Evolutionary conservation across 257 asterid species (phyloP).

Genomic region (Salvia hispanica): DNA sequence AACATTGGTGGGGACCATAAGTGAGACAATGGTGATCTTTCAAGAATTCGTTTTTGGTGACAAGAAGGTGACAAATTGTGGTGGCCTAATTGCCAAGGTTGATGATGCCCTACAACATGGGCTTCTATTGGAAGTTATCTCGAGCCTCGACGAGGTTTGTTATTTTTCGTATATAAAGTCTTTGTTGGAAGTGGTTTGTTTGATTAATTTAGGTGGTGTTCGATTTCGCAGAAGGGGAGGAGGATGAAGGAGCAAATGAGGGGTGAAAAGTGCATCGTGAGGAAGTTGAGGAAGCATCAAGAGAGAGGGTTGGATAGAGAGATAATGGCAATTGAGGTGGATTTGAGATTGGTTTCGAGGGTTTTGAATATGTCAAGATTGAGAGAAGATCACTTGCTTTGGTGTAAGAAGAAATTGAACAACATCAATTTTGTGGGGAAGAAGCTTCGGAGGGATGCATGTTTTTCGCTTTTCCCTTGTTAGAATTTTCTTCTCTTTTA

Average conservation of each 20-base stretch:
- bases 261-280: constrained; percentile 73
- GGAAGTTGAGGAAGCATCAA: constrained; percentile 54
- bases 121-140: constrained; percentile 25
- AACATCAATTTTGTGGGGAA: constrained; percentile 55
- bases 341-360: constrained; percentile 59
- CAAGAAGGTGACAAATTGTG: constrained; percentile 39
- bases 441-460: constrained; percentile 60
- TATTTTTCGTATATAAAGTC: neutral
- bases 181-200: neutral
- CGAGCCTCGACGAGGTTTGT: constrained; percentile 70
- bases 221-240: constrained; percentile 66
- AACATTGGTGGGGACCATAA: constrained; percentile 42
- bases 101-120: constrained; percentile 24
- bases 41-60: constrained; percentile 70
- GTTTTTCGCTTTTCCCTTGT: constrained; percentile 80
- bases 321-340: constrained; percentile 53
- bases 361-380: constrained; percentile 61
- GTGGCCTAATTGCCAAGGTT: constrained; percentile 30
- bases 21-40: constrained; percentile 61
- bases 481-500: constrained; percentile 22
- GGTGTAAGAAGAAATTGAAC: constrained; percentile 73
- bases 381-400: constrained; percentile 52
- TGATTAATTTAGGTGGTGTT: neutral
- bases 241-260: constrained; percentile 54
- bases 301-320: constrained; percentile 32